Base-by-base conservation (phyloP, 176 grass and related monocot genomes). In the Calamus simplicifolius region DNA sequence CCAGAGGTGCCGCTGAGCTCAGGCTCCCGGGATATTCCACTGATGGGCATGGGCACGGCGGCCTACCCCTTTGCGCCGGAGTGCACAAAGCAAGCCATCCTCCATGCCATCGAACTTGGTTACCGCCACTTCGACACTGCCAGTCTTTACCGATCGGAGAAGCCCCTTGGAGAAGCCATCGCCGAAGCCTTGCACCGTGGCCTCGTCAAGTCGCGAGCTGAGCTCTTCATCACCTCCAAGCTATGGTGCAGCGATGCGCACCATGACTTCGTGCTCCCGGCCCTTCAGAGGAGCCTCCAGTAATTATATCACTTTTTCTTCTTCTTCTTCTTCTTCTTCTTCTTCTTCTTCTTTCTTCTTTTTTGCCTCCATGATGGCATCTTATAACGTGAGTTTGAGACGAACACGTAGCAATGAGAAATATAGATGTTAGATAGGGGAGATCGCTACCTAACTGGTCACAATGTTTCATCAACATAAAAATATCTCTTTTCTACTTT, bases 241-340 rank as follows among this genome's bases (percentile, higher is more conserved):
- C 64, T 82, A 49, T 87, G 84, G 84, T 86, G 76, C 88, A 75
- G 73, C 6, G 76, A 92, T 55, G 60, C 64, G 65, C 80, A 92
- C 69, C 61, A 57, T 13, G 62, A 17, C 35, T 70, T 69, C 5
- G 82, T 95, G 23, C 28, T 95, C 57, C 58, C 90, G 5, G 82
- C 85, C 18, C 72, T 95, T 27, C 62, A 62, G 10, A 53, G 68
- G 19, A 79, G 81, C 29, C 75, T 95, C 26, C 64, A 55, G 87
- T 85, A 73, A 83, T 18, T 0, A 25, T 16, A 43, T 1, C 35
- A 43, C 35, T 43, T 5, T n/a, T n/a, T n/a, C n/a, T n/a, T n/a
- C n/a, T n/a, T n/a, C n/a, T n/a, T n/a, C n/a, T n/a, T n/a, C n/a
- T n/a, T n/a, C n/a, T n/a, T 43, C 2, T 13, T 43, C 2, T 13